Base-by-base conservation (phyloP, 345 rosid genomes). In the Dipteronia dyeriana region DNA sequence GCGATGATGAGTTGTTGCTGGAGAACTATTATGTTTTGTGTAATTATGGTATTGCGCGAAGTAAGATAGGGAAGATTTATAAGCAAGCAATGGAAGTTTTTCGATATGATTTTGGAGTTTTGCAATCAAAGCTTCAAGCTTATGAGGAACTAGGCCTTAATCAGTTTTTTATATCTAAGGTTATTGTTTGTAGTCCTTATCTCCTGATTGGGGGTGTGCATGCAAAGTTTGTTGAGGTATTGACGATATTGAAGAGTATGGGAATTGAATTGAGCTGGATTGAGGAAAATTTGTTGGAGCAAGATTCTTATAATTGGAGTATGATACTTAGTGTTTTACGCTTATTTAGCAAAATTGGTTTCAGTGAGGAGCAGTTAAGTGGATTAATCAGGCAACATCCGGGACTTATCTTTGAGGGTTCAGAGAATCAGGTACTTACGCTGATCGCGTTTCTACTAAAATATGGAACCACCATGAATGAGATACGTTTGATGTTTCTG, bases 11-110 rank as follows among this genome's bases (percentile, higher is more conserved):
- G 23, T 45, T 84, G 66, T 79, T 92, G 87, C 78, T 92, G 60
- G 88, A 85, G 78, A 92, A 94, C 73, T 89, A 82, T 81, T 86
- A 79, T 80, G 89, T 84, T 70, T 84, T 94, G 73, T 92, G 89
- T 76, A 34, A 82, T 47, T 88, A 87, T 73, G 95, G 95, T 23
- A 78, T 94, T 66, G 87, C 86, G 0, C 88, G 87, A 43, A 81
- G 80, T 72, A 82, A 82, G 86, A 90, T 92, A 34, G 97, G 98
- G 23, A 82, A 75, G 77, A 79, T 94, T 4, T 91, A 78, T 79
- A 86, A 70, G 82, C 87, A 87, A 66, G 93, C 94, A 7, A 67
- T 76, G 43, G 90, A 88, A 76, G 78, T 90, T 81, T 87, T 91
- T 10, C 39, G 65, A 61, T 86, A 85, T 53, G 85, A 85, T 39